phyloP scores from a whole-genome alignment of 129 eudicot species.

The Chrysanthemum lavandulifolium region DNA sequence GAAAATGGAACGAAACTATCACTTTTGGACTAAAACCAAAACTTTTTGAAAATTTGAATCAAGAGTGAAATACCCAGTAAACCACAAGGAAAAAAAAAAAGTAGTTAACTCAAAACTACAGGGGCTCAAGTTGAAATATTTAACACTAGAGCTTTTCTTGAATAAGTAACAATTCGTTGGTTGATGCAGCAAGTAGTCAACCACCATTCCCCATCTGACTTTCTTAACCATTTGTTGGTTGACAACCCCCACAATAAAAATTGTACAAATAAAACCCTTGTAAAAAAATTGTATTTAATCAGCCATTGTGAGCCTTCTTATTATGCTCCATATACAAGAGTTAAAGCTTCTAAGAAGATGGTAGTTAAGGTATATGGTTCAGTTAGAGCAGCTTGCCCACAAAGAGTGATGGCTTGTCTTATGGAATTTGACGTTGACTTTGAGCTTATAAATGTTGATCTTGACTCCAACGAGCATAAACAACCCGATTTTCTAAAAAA shows the following conservation, averaged over 20 bases:
- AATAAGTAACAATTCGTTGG: slow-evolving; percentile 18
- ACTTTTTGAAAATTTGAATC: too few relatives aligned
- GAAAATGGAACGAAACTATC: too few relatives aligned
- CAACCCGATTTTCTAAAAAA: slow-evolving; percentile 46
- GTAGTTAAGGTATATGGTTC: slow-evolving; percentile 76
- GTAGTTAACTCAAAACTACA: too few relatives aligned
- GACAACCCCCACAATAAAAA: slow-evolving; percentile 17
- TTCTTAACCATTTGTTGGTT: slow-evolving; percentile 25
- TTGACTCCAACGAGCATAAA: slow-evolving; percentile 60
- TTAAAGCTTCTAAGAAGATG: slow-evolving; percentile 33
- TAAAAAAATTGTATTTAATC: slow-evolving; percentile 11
- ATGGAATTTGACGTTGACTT: slow-evolving; percentile 57
- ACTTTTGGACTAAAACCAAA: too few relatives aligned
- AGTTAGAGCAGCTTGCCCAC: slow-evolving; percentile 61
- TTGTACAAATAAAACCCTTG: slow-evolving; percentile 7
- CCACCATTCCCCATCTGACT: slow-evolving; percentile 34
- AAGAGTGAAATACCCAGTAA: too few relatives aligned
- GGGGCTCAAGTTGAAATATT: too few relatives aligned
- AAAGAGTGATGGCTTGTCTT: slow-evolving; percentile 74
- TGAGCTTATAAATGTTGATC: slow-evolving; percentile 61
- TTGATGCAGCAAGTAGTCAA: not conserved
- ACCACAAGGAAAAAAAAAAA: too few relatives aligned
- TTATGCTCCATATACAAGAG: slow-evolving; percentile 17
- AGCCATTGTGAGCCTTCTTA: not conserved
- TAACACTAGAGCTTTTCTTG: not conserved